Evolutionary conservation across 2,329 filamentous ascomycete species (phyloP), one percentile per base, ranked within the genome.

Genomic region (Pyrenochaeta sp.): DNA sequence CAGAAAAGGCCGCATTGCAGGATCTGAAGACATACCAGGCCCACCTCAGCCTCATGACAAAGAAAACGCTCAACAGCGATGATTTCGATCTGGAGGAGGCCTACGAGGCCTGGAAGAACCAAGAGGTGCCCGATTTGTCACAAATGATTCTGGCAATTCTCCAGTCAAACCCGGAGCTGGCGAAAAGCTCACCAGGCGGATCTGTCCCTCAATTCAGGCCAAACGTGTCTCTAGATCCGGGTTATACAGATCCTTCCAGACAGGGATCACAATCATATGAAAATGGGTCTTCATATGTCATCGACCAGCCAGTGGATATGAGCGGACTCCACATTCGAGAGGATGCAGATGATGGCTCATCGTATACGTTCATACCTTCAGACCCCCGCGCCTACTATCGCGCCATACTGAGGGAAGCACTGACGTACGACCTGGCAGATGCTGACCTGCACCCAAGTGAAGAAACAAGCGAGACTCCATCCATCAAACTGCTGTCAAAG

Each of bases 1-100:
- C 92, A 1, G 92, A 96, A 71, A 91, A 94, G 72, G 91, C 92
- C 35, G 95, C 94, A 1, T 80, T 99, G 55, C 88, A 88, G 64
- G 95, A 99, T 73, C 83, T 98, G 66, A 99, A 99, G 77, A 86
- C 89, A 9, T 99, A 99, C 72, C 95, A 97, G 74, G 88, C 91
- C 59, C 89, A 94, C 56, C 82, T 99, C 50, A 96, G 90, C 68
- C 85, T 94, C 7, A 89, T 91, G 69, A 90, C 90, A 58, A 83
- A 85, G 40, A 90, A 83, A 53, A 93, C 94, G 0, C 77, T 99
- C 43, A 87, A 88, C 51, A 89, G 85, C 63, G 87, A 92, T 42
- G 94, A 99, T 74, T 99, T 99, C 75, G 92, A 97, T 56, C 78
- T 90, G 15, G 92, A 97, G 51, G 92, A 96, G 55, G 89, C 90